A percentile compares a stretch with the other conserved stretches of the same genome.
Conservation (phyloP, 306 rosid species). For the Erythrophleum fordii region DNA sequence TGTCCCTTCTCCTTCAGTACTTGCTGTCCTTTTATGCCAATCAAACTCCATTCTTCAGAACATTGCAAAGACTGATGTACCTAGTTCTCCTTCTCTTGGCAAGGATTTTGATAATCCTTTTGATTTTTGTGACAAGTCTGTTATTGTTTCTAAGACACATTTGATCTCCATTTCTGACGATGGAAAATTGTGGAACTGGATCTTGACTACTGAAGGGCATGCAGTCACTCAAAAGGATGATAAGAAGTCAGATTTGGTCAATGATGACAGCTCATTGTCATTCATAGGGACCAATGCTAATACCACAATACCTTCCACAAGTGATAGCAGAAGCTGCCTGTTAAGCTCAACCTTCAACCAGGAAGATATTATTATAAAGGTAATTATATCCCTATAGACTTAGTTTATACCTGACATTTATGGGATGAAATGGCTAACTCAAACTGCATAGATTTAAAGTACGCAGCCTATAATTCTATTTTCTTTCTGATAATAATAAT, state of each 20-base stretch:
- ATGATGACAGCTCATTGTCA: slow-evolving; percentile 45
- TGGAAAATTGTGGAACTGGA: slow-evolving; percentile 98
- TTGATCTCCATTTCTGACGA: slow-evolving; percentile 93
- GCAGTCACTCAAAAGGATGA: slow-evolving; percentile 60
- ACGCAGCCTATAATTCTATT: slow-evolving; percentile 16
- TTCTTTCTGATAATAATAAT: neutral
- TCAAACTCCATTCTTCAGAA: slow-evolving; percentile 80
- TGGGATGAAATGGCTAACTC: slow-evolving; percentile 21
- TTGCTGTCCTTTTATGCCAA: slow-evolving; percentile 72
- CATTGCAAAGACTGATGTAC: slow-evolving; percentile 66
- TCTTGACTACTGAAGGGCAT: slow-evolving; percentile 74
- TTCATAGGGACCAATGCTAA: slow-evolving; percentile 44
- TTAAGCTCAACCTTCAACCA: slow-evolving; percentile 50
- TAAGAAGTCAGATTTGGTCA: slow-evolving; percentile 47
- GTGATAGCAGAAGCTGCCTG: slow-evolving; percentile 39
- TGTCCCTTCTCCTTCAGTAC: slow-evolving; percentile 88
- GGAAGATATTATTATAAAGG: slow-evolving; percentile 70
- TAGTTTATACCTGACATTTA: slow-evolving; percentile 30
- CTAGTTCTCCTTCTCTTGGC: slow-evolving; percentile 56
- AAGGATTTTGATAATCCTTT: slow-evolving; percentile 87
- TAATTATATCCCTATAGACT: slow-evolving; percentile 35
- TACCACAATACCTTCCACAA: slow-evolving; percentile 21
- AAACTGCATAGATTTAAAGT: neutral
- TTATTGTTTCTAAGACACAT: slow-evolving; percentile 66
- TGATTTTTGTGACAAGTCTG: slow-evolving; percentile 71